Evolutionary conservation across 805 yeast species (phyloP), one percentile per base, ranked within the genome.

Genomic region (Kodamaea sagamina): DNA sequence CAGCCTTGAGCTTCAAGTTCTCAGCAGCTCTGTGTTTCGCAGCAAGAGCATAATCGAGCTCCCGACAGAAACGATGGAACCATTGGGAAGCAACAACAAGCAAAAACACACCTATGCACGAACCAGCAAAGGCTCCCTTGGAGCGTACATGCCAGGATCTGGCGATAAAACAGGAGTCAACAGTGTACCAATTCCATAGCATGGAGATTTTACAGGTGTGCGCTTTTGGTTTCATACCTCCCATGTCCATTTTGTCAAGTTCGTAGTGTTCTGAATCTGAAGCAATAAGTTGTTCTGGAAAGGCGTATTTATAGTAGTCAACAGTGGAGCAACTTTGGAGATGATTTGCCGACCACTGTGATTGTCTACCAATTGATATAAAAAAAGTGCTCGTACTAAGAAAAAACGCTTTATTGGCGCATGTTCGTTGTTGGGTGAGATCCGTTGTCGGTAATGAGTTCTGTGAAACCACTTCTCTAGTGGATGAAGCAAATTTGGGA

Each of bases 101-200:
- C 21, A 77, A 63, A 56, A 82, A 77, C 7, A 80, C 78, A n/a
- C 88, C 88, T 22, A 84, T 68, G 62, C 89, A 84, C 0, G 86
- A 72, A n/a, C 87, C 88, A 3, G 86, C 88, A 64, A 83, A 83
- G 62, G 72, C 79, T 1, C 82, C 84, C 43, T 65, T 67, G 2
- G 81, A 66, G 11, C 61, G 68, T 35, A 79, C 78, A 46, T 79
- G 86, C 89, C 89, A 83, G 22, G 82, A 63, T 35, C 59, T 66
- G 6, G 86, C 72, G 47, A 84, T 68, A 54, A 83, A 83, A 57
- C 88, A 84, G 4, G 82, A 65, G 50, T 83, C 82, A 21, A 82
- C 70, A 0, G 86, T 81, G 51, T 79, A 68, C 88, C 89, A 83
- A 58, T 83, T 84, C 88, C 89, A 84, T 47, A 79, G 60, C 89